Conservation (phyloP, 345 rosid genomes). For the Aquilaria yunnanensis region DNA sequence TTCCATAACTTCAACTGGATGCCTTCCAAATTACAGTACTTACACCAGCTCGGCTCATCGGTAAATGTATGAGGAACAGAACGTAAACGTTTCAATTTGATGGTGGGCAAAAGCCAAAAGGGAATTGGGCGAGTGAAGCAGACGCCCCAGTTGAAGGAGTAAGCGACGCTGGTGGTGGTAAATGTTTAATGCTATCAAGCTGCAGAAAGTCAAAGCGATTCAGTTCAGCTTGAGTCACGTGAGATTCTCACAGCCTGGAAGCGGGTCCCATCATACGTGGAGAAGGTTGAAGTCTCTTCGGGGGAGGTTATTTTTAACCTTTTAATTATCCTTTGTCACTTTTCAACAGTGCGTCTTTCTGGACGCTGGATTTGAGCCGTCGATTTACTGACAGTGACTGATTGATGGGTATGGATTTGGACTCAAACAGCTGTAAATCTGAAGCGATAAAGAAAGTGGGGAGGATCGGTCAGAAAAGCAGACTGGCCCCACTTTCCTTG, state of each 20-base stretch:
- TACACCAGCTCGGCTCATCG: no score
- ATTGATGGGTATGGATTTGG: constrained; percentile 21
- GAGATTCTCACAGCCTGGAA: constrained; percentile 60
- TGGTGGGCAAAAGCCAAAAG: background rate
- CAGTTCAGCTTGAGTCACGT: constrained; percentile 45
- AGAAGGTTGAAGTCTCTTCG: constrained; percentile 25
- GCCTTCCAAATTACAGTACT: no score
- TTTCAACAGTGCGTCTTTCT: background rate
- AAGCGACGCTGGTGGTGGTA: constrained; percentile 3
- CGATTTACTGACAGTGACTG: constrained; percentile 15
- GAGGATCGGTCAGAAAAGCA: constrained; percentile 26
- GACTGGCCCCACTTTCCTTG: constrained; percentile 28
- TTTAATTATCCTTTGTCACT: no score
- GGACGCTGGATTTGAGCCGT: constrained; percentile 27
- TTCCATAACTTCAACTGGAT: no score
- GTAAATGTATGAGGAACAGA: background rate
- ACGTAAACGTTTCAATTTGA: background rate
- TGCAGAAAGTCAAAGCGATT: constrained; percentile 31
- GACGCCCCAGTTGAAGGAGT: constrained; percentile 18
- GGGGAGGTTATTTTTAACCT: constrained; percentile 8
- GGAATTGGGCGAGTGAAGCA: constrained; percentile 1
- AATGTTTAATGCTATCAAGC: background rate
- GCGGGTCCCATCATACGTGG: constrained; percentile 46
- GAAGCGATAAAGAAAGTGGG: background rate
- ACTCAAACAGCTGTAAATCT: constrained; percentile 35